These are phyloP conservation scores for Gossypium anomalum DNA, from an alignment of 345 rosid genomes.

Conservation along the genomic window DNA sequence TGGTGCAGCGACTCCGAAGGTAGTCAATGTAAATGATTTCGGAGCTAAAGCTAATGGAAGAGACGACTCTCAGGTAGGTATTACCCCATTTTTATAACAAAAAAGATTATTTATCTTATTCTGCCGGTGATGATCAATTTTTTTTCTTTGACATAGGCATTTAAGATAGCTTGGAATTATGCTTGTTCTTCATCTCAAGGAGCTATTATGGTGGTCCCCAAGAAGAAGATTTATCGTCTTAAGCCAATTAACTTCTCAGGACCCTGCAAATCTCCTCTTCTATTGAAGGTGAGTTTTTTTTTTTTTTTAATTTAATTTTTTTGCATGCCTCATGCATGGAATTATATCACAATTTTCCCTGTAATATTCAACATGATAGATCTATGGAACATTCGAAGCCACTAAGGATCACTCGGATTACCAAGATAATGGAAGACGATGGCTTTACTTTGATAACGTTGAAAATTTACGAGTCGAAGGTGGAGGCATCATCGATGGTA, in stretches of 20 bases:
- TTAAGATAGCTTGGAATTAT: slow-evolving; percentile 49
- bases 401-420: slow-evolving; percentile 47
- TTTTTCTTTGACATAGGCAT: slow-evolving; percentile 37
- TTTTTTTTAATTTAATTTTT: background rate
- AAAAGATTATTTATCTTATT: too few relatives aligned
- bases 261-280: slow-evolving; percentile 60
- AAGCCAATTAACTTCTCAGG: slow-evolving; percentile 71
- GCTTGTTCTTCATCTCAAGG: slow-evolving; percentile 47
- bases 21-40: slow-evolving; percentile 43
- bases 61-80: slow-evolving; percentile 49
- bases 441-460: slow-evolving; percentile 57
- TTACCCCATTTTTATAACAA: too few relatives aligned
- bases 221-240: slow-evolving; percentile 42
- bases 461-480: slow-evolving; percentile 60
- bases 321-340: background rate
- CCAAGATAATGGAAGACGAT: slow-evolving; percentile 33
- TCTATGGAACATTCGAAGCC: slow-evolving; percentile 70
- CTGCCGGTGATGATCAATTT: too few relatives aligned
- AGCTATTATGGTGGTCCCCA: slow-evolving; percentile 48
- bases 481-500: slow-evolving; percentile 84
- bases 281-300: slow-evolving; percentile 46
- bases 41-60: slow-evolving; percentile 56
- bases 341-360: background rate
- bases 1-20: slow-evolving; percentile 17
- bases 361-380: slow-evolving; percentile 24